phyloP scores from a whole-genome alignment of 1,284 basidiomycete species.

The Mycena citricolor region DNA sequence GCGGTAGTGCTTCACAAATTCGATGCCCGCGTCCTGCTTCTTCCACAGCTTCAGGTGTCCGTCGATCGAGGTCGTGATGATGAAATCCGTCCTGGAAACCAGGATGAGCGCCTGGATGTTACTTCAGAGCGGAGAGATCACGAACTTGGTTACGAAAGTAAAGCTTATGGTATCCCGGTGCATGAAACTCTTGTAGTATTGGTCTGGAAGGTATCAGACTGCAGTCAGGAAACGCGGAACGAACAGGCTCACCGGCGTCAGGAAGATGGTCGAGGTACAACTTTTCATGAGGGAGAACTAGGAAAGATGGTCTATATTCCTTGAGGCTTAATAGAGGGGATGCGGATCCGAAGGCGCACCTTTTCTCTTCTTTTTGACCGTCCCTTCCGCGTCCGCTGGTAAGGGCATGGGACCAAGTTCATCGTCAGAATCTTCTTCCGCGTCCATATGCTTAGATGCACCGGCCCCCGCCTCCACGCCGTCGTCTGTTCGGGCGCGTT shows the following conservation, averaged over 20 bases:
- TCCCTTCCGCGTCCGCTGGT: constrained; percentile 44
- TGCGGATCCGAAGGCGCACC: constrained; percentile 40
- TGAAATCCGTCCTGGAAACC: constrained; percentile 80
- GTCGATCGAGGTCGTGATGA: constrained; percentile 93
- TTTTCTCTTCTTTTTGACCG: constrained; percentile 71
- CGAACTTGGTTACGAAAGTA: constrained; percentile 19
- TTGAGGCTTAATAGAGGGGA: constrained; percentile 44
- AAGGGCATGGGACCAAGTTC: constrained; percentile 79
- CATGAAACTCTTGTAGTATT: constrained; percentile 99
- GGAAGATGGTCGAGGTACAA: constrained; percentile 93
- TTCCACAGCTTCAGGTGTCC: constrained; percentile 99
- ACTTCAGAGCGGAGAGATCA: constrained; percentile 5
- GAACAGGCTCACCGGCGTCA: constrained; percentile 47
- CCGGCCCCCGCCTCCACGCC: constrained; percentile 31
- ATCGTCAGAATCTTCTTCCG: constrained; percentile 60
- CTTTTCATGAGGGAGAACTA: constrained; percentile 53
- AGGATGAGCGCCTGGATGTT: constrained; percentile 2
- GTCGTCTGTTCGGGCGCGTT: constrained; percentile 57
- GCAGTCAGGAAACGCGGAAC: background rate
- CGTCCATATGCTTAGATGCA: constrained; percentile 27
- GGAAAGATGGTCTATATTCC: constrained; percentile 26
- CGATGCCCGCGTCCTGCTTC: constrained; percentile 90
- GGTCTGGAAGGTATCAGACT: constrained; percentile 55
- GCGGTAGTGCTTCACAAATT: constrained; percentile 93
- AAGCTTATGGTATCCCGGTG: constrained; percentile 80